phyloP scores from a whole-genome alignment of 768 basidiomycete species.

The Psilocybe sp. region DNA sequence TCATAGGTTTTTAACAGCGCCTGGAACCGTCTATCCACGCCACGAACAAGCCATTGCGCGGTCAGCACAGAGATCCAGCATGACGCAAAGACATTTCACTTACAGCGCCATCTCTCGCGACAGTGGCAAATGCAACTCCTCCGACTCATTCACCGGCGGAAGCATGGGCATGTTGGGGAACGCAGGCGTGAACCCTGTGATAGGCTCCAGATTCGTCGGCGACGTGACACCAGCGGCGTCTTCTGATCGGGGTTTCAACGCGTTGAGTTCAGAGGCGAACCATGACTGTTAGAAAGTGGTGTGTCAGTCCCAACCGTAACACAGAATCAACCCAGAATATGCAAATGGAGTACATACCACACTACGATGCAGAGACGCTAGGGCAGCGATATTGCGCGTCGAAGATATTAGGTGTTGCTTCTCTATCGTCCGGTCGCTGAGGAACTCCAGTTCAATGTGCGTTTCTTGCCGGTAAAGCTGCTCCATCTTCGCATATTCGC shows the following conservation, averaged over 20 bases:
- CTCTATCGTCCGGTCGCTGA: slow-evolving; percentile 51
- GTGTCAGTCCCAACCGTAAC: background rate
- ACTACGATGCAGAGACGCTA: slow-evolving; percentile 82
- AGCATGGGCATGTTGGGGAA: slow-evolving; percentile 46
- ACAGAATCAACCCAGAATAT: no score
- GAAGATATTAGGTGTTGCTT: slow-evolving; percentile 71
- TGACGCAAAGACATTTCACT: slow-evolving; percentile 26
- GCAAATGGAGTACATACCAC: slow-evolving; percentile 72
- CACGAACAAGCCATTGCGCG: background rate
- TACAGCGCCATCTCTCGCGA: slow-evolving; percentile 89
- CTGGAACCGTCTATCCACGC: slow-evolving; percentile 72
- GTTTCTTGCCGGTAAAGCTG: slow-evolving; percentile 77
- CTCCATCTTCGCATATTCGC: slow-evolving; percentile 37
- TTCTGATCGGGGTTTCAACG: slow-evolving; percentile 62
- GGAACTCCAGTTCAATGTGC: slow-evolving; percentile 67
- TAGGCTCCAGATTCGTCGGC: slow-evolving; percentile 46
- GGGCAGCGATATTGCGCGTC: slow-evolving; percentile 63
- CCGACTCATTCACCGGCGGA: slow-evolving; percentile 33
- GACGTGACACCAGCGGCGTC: slow-evolving; percentile 52
- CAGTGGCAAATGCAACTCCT: slow-evolving; percentile 67
- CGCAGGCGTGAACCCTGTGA: slow-evolving; percentile 45
- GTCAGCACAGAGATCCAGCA: background rate
- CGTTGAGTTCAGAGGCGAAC: slow-evolving; percentile 74
- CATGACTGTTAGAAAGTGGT: slow-evolving; percentile 56
- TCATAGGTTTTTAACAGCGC: slow-evolving; percentile 88